Evolutionary conservation across 345 rosid species (phyloP).

Genomic region (Eucalyptus urophylla): DNA sequence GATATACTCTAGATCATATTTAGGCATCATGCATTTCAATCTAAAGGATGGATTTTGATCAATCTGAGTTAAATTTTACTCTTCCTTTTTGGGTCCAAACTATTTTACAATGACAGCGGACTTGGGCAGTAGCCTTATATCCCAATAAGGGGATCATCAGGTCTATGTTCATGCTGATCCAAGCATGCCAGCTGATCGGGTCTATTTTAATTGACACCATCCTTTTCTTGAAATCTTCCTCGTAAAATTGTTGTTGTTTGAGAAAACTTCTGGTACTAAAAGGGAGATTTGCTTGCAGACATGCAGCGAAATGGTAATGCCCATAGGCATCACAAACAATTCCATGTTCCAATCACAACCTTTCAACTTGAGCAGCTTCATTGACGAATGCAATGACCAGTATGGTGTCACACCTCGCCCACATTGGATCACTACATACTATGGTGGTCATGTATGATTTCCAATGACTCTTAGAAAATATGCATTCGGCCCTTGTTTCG

Average conservation of each 20-base stretch:
- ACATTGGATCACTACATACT: conserved; percentile 30
- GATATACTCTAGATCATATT: not conserved
- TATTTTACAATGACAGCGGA: no score
- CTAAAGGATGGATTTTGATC: not conserved
- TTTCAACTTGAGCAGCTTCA: not conserved
- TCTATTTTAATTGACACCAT: not conserved
- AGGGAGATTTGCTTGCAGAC: not conserved
- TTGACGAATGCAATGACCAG: not conserved
- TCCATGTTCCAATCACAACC: conserved; percentile 21
- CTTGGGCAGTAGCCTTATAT: no score
- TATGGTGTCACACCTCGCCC: conserved; percentile 42
- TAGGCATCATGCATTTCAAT: not conserved
- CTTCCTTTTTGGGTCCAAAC: not conserved
- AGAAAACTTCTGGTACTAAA: fast-evolving
- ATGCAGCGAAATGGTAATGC: conserved; percentile 51
- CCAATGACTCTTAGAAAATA: not conserved
- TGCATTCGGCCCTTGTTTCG: fast-evolving
- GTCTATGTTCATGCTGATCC: not conserved
- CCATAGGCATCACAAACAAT: conserved; percentile 9
- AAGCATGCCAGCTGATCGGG: not conserved
- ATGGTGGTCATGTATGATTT: not conserved
- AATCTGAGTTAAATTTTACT: not conserved
- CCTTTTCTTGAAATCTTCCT: not conserved
- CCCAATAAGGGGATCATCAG: no score
- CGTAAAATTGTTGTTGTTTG: not conserved